Evolutionary conservation across 78 protist genomes (phyloP).

Genomic region (Goniomonas avonlea): DNA sequence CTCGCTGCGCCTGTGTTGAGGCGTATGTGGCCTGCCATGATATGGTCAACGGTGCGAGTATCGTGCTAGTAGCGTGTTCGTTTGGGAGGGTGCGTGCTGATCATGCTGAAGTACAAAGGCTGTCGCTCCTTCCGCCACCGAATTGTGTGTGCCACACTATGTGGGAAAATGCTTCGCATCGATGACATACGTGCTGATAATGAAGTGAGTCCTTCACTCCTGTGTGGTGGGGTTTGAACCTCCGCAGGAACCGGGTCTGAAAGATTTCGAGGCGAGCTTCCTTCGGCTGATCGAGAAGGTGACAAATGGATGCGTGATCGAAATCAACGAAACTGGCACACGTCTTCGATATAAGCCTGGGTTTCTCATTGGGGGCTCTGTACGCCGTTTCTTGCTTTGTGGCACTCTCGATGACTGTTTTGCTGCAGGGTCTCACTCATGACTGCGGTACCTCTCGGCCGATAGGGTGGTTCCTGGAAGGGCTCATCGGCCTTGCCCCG

Average conservation of each 20-base stretch:
- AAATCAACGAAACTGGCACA: slow-evolving; percentile 47
- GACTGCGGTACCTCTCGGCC: slow-evolving; percentile 36
- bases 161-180: slow-evolving; percentile 12
- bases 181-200: slow-evolving; percentile 17
- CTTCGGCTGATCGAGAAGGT: slow-evolving; percentile 52
- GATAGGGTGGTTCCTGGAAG: slow-evolving; percentile 75
- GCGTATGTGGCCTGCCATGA: too few relatives aligned
- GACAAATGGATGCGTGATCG: slow-evolving; percentile 52
- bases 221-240: neutral
- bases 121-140: slow-evolving; percentile 22
- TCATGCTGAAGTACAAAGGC: slow-evolving; percentile 17
- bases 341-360: slow-evolving; percentile 50
- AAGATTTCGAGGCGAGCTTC: slow-evolving; percentile 48
- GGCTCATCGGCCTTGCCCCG: slow-evolving; percentile 68
- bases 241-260: slow-evolving; percentile 25
- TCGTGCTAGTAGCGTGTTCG: too few relatives aligned
- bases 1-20: too few relatives aligned
- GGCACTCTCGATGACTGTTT: too few relatives aligned
- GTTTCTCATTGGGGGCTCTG: slow-evolving; percentile 53
- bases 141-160: slow-evolving; percentile 18
- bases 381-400: too few relatives aligned
- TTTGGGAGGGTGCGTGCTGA: too few relatives aligned
- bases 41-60: too few relatives aligned
- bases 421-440: slow-evolving; percentile 25
- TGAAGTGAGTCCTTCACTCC: neutral